Percentiles rank a stretch among this genome's conserved stretches.
Conservation (phyloP, 495 filamentous ascomycete genomes). For the Aspergillus egyptiacus region DNA sequence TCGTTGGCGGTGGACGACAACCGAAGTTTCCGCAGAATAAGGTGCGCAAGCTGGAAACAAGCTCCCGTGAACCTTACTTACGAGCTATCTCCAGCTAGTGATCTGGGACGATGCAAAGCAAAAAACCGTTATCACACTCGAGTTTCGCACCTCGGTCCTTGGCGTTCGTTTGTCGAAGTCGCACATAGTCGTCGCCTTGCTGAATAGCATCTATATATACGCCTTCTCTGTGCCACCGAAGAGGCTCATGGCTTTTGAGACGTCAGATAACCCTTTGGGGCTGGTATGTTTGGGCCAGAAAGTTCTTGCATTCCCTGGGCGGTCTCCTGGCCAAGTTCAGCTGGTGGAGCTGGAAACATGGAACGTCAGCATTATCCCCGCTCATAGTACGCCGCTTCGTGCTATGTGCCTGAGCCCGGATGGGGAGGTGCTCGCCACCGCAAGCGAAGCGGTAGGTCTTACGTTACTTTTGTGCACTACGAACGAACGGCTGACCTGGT, state of each 20-base stretch:
- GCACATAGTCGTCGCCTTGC: constrained; percentile 72
- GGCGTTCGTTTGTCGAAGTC: constrained; percentile 71
- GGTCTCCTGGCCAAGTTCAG: constrained; percentile 85
- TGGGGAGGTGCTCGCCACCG: constrained; percentile 80
- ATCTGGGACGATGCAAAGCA: constrained; percentile 89
- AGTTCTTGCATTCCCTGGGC: constrained; percentile 73
- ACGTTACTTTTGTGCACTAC: not conserved
- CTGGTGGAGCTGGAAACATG: constrained; percentile 74
- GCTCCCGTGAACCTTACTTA: not conserved
- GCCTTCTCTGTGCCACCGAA: constrained; percentile 71
- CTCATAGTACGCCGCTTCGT: constrained; percentile 71
- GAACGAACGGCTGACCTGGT: constrained; percentile 10
- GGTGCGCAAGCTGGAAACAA: constrained; percentile 36
- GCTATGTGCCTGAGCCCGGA: constrained; percentile 77
- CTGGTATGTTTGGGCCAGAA: constrained; percentile 71
- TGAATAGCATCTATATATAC: constrained; percentile 80
- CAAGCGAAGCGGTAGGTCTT: constrained; percentile 70
- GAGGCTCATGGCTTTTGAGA: constrained; percentile 72
- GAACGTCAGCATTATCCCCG: constrained; percentile 90
- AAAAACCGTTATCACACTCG: constrained; percentile 65
- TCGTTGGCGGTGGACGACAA: constrained; percentile 81
- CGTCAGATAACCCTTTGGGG: constrained; percentile 78
- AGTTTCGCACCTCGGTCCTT: constrained; percentile 68
- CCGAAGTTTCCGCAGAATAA: constrained; percentile 88
- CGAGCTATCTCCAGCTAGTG: constrained; percentile 50